These are phyloP conservation scores for Lentinus polychrous DNA, from an alignment of 1,284 basidiomycete genomes.

Conservation along the genomic window DNA sequence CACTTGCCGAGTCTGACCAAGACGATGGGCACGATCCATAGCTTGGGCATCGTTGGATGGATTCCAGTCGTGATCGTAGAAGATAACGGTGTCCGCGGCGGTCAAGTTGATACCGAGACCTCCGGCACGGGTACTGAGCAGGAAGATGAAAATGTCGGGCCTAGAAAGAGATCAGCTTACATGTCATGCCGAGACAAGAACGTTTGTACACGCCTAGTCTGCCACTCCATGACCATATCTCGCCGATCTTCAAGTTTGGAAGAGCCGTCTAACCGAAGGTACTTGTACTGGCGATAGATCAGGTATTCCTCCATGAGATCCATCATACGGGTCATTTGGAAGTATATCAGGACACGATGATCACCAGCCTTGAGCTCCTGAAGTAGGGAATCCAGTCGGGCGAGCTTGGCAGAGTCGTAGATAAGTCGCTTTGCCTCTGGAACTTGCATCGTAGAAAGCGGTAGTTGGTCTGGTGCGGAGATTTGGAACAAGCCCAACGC, in stretches of 20 bases:
- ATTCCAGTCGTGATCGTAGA: constrained; percentile 99
- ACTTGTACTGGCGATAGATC: constrained; percentile 97
- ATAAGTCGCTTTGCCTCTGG: constrained; percentile 95
- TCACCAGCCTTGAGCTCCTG: constrained; percentile 91
- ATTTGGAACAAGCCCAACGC: constrained; percentile 64
- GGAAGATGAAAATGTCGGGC: constrained; percentile 92
- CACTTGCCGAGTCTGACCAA: constrained; percentile 98
- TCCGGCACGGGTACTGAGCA: constrained; percentile 94
- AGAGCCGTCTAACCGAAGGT: constrained; percentile 91
- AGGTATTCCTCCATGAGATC: constrained; percentile 99
- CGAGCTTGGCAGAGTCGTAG: constrained; percentile 95
- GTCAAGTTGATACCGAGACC: constrained; percentile 98
- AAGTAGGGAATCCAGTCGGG: constrained; percentile 82
- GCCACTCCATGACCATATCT: constrained; percentile 99
- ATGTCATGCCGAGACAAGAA: neutral
- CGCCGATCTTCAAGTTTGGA: constrained; percentile 94
- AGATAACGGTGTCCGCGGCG: constrained; percentile 95
- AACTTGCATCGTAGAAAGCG: constrained; percentile 83
- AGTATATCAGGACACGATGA: constrained; percentile 95
- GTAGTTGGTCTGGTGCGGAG: constrained; percentile 74
- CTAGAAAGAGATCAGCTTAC: constrained; percentile 32
- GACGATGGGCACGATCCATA: constrained; percentile 98
- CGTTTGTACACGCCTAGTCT: constrained; percentile 69
- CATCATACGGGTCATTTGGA: constrained; percentile 99
- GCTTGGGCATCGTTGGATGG: constrained; percentile 99